Evolutionary conservation across 257 asterid genomes (phyloP).

Genomic region (Phtheirospermum japonicum): DNA sequence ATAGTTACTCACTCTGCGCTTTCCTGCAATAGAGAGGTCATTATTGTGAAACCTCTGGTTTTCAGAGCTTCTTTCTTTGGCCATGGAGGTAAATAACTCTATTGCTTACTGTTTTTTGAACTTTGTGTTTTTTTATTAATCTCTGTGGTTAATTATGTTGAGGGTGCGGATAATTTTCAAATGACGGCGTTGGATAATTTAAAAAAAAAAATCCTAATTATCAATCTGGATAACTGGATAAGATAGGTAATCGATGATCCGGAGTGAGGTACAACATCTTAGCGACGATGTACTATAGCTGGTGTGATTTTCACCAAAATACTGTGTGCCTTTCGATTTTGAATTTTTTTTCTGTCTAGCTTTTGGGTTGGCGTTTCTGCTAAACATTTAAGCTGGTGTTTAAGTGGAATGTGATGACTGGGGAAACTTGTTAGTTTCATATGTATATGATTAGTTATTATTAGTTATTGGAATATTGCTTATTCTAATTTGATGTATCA

Average conservation of each 20-base stretch:
- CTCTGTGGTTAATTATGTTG: constrained; percentile 11
- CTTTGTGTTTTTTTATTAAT: background rate
- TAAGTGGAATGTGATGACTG: constrained; percentile 5
- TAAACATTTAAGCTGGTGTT: constrained; percentile 1
- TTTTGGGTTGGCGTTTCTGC: constrained; percentile 6
- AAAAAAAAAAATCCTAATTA: background rate
- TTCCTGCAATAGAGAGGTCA: constrained; percentile 32
- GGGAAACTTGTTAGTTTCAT: background rate
- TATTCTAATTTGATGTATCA: background rate
- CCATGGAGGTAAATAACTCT: constrained; percentile 47
- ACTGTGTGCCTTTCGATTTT: background rate
- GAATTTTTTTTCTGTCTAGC: background rate
- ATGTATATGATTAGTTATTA: background rate
- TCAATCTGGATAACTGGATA: constrained; percentile 15
- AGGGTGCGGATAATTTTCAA: background rate
- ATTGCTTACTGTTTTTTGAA: background rate
- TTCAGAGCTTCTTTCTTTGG: constrained; percentile 53
- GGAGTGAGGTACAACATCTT: background rate
- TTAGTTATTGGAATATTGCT: background rate
- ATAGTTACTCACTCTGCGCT: constrained; percentile 38
- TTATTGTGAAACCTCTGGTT: constrained; percentile 30
- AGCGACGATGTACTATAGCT: background rate
- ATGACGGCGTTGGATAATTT: background rate
- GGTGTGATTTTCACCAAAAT: constrained; percentile 5
- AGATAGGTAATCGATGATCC: constrained; percentile 10